phyloP scores from a whole-genome alignment of 495 filamentous ascomycete species.

The Xylaria palmicola region DNA sequence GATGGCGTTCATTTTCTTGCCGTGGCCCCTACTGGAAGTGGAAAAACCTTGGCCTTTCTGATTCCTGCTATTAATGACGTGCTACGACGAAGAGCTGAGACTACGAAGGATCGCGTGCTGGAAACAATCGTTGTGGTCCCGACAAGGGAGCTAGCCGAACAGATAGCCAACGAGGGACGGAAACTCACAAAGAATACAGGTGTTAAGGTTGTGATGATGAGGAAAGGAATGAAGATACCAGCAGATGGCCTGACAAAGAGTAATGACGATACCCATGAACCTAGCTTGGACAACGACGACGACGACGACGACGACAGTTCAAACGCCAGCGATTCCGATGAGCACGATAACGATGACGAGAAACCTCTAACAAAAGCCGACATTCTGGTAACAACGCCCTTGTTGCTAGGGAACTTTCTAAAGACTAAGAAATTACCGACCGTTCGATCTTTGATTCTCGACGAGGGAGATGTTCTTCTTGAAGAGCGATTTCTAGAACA shows the following conservation, averaged over 20 bases:
- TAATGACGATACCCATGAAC: conserved; percentile 27
- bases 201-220: conserved; percentile 78
- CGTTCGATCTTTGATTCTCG: conserved; percentile 73
- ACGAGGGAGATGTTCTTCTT: conserved; percentile 93
- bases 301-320: conserved; percentile 44
- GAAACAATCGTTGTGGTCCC: conserved; percentile 80
- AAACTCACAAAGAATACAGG: conserved; percentile 78
- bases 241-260: conserved; percentile 40
- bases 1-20: conserved; percentile 68
- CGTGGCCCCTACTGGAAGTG: conserved; percentile 92
- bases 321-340: conserved; percentile 39
- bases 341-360: conserved; percentile 36
- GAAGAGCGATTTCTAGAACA: conserved; percentile 89
- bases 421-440: conserved; percentile 57
- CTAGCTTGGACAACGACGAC: conserved; percentile 40
- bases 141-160: conserved; percentile 85
- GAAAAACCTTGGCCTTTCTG: conserved; percentile 93
- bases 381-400: conserved; percentile 85
- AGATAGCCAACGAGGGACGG: conserved; percentile 89
- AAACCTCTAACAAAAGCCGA: conserved; percentile 64
- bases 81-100: conserved; percentile 48
- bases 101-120: conserved; percentile 51
- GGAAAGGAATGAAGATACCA: conserved; percentile 74
- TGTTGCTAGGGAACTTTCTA: conserved; percentile 73
- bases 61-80: conserved; percentile 80